Conservation (phyloP, 345 rosid species). For the Lepidium sativum region DNA sequence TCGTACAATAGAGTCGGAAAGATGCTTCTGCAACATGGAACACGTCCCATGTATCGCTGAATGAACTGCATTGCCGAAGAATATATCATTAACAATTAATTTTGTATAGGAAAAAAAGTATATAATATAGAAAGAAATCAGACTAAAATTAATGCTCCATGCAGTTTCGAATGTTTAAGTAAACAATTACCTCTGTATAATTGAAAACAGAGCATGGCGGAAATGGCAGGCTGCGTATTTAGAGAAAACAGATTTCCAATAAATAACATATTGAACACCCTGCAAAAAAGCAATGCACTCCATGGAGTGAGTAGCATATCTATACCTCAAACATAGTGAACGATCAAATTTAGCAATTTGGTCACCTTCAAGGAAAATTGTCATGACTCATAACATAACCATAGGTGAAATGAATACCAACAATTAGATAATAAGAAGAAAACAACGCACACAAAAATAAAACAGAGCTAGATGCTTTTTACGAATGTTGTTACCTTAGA, state of each 20-base stretch:
- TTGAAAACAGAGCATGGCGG: slow-evolving; percentile 72
- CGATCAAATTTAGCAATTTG: background rate
- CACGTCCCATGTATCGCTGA: slow-evolving; percentile 87
- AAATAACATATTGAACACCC: slow-evolving; percentile 87
- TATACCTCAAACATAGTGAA: background rate
- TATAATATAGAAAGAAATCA: background rate
- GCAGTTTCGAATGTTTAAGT: background rate
- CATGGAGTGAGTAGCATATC: background rate
- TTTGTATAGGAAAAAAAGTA: background rate
- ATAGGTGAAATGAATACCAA: background rate
- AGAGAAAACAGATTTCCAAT: slow-evolving; percentile 61
- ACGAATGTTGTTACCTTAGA: slow-evolving; percentile 41
- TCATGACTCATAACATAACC: background rate
- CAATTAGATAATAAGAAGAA: background rate
- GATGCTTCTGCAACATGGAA: slow-evolving; percentile 90
- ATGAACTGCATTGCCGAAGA: slow-evolving; percentile 56
- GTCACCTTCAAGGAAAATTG: background rate
- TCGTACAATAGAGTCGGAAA: slow-evolving; percentile 60
- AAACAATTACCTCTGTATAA: slow-evolving; percentile 60
- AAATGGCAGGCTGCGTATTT: slow-evolving; percentile 72
- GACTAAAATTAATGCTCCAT: background rate
- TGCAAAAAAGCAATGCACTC: slow-evolving; percentile 22
- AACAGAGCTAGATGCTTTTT: background rate
- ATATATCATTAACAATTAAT: background rate
- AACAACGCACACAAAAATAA: background rate